These are phyloP conservation scores for Termitomyces sp. DNA, from an alignment of 768 basidiomycete genomes.

Conservation along the genomic window DNA sequence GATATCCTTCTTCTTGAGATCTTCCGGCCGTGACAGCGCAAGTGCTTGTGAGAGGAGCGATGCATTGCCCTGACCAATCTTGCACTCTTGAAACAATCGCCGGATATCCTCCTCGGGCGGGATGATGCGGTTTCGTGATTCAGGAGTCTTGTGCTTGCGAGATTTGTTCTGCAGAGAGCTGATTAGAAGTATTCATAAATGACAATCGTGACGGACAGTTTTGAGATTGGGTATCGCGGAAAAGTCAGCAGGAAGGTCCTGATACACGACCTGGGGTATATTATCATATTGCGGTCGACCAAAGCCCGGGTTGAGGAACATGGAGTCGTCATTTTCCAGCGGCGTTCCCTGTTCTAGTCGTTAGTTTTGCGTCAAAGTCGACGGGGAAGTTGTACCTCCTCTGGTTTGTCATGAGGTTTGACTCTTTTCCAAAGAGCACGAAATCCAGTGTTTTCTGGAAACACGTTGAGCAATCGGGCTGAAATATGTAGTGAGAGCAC, in stretches of 20 bases:
- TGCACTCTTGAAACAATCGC: constrained; percentile 80
- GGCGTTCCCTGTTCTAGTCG: constrained; percentile 52
- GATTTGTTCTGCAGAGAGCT: constrained; percentile 13
- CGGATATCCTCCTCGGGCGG: constrained; percentile 69
- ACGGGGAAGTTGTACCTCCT: constrained; percentile 41
- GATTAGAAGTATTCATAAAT: neutral
- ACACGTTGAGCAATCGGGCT: neutral
- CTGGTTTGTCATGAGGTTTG: constrained; percentile 76
- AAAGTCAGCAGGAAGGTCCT: constrained; percentile 21
- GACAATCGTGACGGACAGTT: constrained; percentile 14
- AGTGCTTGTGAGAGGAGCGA: constrained; percentile 67
- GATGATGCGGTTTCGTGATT: constrained; percentile 29
- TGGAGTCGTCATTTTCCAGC: constrained; percentile 64
- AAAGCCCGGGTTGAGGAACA: constrained; percentile 45
- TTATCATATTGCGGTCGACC: neutral
- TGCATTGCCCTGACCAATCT: constrained; percentile 79
- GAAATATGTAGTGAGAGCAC: constrained; percentile 10
- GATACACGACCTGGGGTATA: constrained; percentile 32
- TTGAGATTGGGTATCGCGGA: constrained; percentile 24
- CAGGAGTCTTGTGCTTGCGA: constrained; percentile 34
- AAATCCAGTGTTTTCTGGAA: constrained; percentile 39
- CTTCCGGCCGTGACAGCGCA: constrained; percentile 60
- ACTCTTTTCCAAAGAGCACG: constrained; percentile 75
- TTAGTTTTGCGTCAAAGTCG: neutral
- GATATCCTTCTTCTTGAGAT: constrained; percentile 55